Percentiles rank a stretch among this genome's conserved stretches.
These are phyloP conservation scores for Macroventuria anomochaeta DNA, from an alignment of 2,329 filamentous ascomycete genomes.

Conservation along the genomic window DNA sequence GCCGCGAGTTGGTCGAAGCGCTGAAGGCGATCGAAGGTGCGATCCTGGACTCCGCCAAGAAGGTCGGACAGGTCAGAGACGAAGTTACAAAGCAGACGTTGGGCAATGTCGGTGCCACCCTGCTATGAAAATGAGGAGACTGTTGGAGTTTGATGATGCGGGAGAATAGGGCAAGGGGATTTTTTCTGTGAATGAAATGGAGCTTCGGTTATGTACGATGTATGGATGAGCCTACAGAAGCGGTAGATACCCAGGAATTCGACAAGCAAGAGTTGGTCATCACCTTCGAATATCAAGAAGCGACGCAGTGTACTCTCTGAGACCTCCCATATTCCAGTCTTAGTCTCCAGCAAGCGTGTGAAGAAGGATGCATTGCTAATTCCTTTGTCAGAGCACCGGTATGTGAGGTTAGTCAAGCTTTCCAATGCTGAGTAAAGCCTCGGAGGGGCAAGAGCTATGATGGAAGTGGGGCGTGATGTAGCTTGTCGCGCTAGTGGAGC, in stretches of 20 bases:
- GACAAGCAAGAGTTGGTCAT: background rate
- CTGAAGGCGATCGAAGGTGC: conserved; percentile 58
- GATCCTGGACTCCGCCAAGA: conserved; percentile 56
- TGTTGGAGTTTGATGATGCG: too few species aligned
- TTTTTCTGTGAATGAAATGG: too few species aligned
- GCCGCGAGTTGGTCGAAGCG: conserved; percentile 55
- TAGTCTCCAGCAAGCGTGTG: background rate
- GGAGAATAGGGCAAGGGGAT: too few species aligned
- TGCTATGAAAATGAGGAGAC: conserved; percentile 26
- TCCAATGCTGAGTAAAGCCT: conserved; percentile 40
- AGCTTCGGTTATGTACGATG: background rate
- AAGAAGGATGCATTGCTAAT: background rate
- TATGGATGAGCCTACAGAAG: conserved; percentile 1
- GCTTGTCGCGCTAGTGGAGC: conserved; percentile 14
- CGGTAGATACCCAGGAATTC: conserved; percentile 24
- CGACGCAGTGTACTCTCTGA: too few species aligned
- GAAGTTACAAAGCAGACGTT: conserved; percentile 54
- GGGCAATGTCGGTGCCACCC: conserved; percentile 41
- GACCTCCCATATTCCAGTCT: background rate
- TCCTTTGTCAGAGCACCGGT: conserved; percentile 7
- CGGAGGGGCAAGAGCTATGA: conserved; percentile 31
- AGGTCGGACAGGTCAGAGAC: conserved; percentile 56
- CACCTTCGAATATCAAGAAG: background rate
- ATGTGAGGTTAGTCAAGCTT: conserved; percentile 33
- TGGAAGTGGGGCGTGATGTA: conserved; percentile 23